Conservation (phyloP, 257 asterid genomes). For the Forsythia suspensa region DNA sequence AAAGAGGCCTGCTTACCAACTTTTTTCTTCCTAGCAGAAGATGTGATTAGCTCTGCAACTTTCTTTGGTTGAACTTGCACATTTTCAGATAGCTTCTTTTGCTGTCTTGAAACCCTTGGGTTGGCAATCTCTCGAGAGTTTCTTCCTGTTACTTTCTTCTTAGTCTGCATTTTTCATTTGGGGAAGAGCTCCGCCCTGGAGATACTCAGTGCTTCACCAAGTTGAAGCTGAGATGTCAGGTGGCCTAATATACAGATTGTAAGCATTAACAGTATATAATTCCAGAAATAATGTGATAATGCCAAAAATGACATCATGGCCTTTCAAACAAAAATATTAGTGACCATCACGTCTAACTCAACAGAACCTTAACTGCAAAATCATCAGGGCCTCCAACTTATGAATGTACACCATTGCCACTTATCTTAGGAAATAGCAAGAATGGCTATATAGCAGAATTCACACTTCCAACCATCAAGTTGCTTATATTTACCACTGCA, state of each 20-base stretch:
- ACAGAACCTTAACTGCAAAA: not conserved
- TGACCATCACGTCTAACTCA: not conserved
- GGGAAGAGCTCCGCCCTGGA: slow-evolving; percentile 27
- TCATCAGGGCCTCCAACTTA: not conserved
- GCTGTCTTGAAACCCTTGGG: slow-evolving; percentile 65
- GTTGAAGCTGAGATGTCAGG: not conserved
- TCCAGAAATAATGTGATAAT: not conserved
- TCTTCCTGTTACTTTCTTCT: slow-evolving; percentile 55
- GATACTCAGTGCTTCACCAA: slow-evolving; percentile 24
- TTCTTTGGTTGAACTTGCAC: slow-evolving; percentile 63
- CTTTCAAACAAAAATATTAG: not conserved
- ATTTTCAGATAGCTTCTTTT: slow-evolving; percentile 59
- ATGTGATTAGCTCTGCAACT: slow-evolving; percentile 75
- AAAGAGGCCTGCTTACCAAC: slow-evolving; percentile 41
- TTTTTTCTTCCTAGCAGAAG: slow-evolving; percentile 89
- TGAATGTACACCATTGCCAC: not conserved
- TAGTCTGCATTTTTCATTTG: slow-evolving; percentile 65
- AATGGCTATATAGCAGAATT: not conserved
- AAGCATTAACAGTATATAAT: not conserved
- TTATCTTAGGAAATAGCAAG: not conserved
- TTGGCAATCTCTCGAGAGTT: slow-evolving; percentile 57
- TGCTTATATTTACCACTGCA: not conserved
- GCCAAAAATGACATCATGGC: not conserved
- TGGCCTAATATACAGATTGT: not conserved
- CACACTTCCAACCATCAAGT: not conserved